Conservation (phyloP, 2,329 filamentous ascomycete genomes). For the Coniosporium uncinatum region DNA sequence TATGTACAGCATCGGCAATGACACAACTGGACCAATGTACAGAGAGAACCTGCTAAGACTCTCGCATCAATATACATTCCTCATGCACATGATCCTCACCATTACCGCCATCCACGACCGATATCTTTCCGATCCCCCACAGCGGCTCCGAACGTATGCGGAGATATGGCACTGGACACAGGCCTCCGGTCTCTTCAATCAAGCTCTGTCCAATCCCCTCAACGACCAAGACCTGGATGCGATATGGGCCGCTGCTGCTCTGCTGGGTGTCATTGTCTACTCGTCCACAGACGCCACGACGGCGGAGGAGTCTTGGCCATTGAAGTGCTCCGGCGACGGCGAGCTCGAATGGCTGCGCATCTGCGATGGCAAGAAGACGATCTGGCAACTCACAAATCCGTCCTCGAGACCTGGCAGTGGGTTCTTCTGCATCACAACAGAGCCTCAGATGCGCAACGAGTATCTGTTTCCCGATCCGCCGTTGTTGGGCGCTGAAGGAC, state of each 20-base stretch:
- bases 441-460: slow-evolving; percentile 13
- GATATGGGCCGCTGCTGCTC: slow-evolving; percentile 37
- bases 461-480: not conserved
- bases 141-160: slow-evolving; percentile 13
- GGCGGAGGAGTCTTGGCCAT: slow-evolving; percentile 48
- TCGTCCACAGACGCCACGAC: slow-evolving; percentile 34
- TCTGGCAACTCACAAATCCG: slow-evolving; percentile 47
- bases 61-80: slow-evolving; percentile 41
- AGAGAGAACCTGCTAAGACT: no score
- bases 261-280: slow-evolving; percentile 41
- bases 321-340: slow-evolving; percentile 31
- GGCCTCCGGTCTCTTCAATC: slow-evolving; percentile 41
- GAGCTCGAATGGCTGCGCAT: slow-evolving; percentile 56
- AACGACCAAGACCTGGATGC: slow-evolving; percentile 35
- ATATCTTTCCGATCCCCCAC: slow-evolving; percentile 20
- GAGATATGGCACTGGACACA: slow-evolving; percentile 43
- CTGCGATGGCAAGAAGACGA: slow-evolving; percentile 46
- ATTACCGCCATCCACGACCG: slow-evolving; percentile 49
- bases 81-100: slow-evolving; percentile 48
- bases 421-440: slow-evolving; percentile 30
- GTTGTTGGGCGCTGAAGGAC: not conserved
- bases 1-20: no score
- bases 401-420: slow-evolving; percentile 36
- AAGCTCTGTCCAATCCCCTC: slow-evolving; percentile 28
- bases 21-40: no score